These are phyloP conservation scores for Rhizopus delemar DNA, from an alignment of 371 early-diverging fungal species.

Conservation along the genomic window DNA sequence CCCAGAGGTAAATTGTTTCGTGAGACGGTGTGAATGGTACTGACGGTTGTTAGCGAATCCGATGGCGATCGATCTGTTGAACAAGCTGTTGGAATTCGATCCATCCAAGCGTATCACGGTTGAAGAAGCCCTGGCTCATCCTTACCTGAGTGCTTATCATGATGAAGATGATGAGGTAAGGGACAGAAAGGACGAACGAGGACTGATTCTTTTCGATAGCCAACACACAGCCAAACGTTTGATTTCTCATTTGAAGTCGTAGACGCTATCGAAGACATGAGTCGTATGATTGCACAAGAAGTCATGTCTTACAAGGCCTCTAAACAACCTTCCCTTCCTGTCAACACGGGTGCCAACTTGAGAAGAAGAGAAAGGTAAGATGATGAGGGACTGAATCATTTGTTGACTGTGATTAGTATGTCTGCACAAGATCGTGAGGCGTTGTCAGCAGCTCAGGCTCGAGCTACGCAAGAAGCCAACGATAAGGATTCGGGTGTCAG, in stretches of 20 bases:
- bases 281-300: slow-evolving; percentile 89
- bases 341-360: slow-evolving; percentile 36
- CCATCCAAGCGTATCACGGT: slow-evolving; percentile 81
- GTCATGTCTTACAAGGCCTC: slow-evolving; percentile 69
- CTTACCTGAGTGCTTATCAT: slow-evolving; percentile 77
- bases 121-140: slow-evolving; percentile 83
- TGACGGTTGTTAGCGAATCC: slow-evolving; percentile 36
- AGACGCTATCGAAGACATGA: slow-evolving; percentile 87
- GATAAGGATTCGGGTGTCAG: slow-evolving; percentile 7
- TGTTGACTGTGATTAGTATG: slow-evolving; percentile 26
- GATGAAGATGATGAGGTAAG: slow-evolving; percentile 69
- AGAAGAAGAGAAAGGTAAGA: slow-evolving; percentile 50
- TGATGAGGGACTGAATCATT: neutral
- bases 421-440: slow-evolving; percentile 54
- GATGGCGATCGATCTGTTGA: slow-evolving; percentile 81
- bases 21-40: no score
- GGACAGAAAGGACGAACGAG: no score
- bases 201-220: slow-evolving; percentile 17
- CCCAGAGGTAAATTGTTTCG: slow-evolving; percentile 47
- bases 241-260: slow-evolving; percentile 93
- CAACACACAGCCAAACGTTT: slow-evolving; percentile 70
- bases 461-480: slow-evolving; percentile 22
- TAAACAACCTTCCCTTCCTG: slow-evolving; percentile 29
- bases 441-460: slow-evolving; percentile 42
- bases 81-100: slow-evolving; percentile 79